Conservation (phyloP, 345 rosid species). For the Populus davidiana region DNA sequence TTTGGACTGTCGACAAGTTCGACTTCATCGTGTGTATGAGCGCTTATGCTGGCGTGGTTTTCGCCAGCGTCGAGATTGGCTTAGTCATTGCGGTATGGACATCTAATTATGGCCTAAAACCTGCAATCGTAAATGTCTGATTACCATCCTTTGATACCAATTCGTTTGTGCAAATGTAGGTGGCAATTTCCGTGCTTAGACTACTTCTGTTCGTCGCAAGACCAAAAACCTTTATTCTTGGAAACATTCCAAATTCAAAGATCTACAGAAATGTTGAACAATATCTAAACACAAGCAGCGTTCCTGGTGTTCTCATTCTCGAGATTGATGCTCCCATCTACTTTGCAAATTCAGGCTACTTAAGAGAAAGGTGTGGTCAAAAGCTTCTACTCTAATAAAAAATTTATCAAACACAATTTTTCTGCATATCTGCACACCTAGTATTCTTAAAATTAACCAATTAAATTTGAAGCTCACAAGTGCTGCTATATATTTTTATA, state of each 20-base stretch:
- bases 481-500: not conserved
- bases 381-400: not conserved
- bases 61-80: slow-evolving; percentile 81
- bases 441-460: not conserved
- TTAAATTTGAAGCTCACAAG: not conserved
- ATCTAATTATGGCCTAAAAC: not conserved
- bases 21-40: slow-evolving; percentile 78
- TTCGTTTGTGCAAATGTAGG: slow-evolving; percentile 28
- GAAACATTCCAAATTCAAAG: slow-evolving; percentile 59
- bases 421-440: not conserved
- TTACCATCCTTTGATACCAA: not conserved
- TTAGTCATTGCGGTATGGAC: slow-evolving; percentile 59
- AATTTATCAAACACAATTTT: no score
- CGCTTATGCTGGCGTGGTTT: slow-evolving; percentile 80
- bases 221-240: slow-evolving; percentile 62
- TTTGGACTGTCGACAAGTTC: slow-evolving; percentile 80
- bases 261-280: slow-evolving; percentile 69
- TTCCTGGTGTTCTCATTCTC: slow-evolving; percentile 62
- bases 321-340: slow-evolving; percentile 81
- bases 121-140: not conserved
- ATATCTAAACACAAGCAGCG: slow-evolving; percentile 49
- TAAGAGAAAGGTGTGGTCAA: slow-evolving; percentile 67
- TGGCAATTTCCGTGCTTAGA: slow-evolving; percentile 66
- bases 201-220: slow-evolving; percentile 76
- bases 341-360: slow-evolving; percentile 76